Base-by-base conservation (phyloP, 2,329 filamentous ascomycete genomes). In the Ophiostoma tasmaniense region DNA sequence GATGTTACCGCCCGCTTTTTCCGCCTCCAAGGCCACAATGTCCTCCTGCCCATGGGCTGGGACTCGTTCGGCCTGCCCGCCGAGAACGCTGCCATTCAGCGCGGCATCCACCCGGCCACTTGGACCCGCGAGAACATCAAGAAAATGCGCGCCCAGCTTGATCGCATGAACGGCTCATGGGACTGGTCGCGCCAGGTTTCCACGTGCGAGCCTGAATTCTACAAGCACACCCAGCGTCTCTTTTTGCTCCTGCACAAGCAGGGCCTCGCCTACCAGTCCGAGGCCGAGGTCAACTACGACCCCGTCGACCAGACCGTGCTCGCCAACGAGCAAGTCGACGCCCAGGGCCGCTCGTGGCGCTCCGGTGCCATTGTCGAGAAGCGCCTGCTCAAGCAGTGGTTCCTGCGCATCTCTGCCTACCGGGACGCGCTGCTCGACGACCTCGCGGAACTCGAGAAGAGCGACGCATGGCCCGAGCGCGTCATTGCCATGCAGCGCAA, bases 41-140 rank as follows among this genome's bases (percentile, higher is more conserved):
- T 96, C 39, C 79, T 96, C 67, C 86, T 96, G 72, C 92, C 93
- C n/a, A 96, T 96, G 85, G 93, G 93, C 13, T 97, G 93, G 92
- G 93, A 97, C 81, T 91, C 92, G 5, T 96, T 97, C 79, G 93
- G 93, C 1, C 81, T 97, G 69, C 93, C 93, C 13, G 93, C 93
- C 61, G 93, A 97, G 78, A 97, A 97, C 79, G 93, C 93, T 22
- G 93, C 93, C 10, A 90, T 96, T 69, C 91, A 96, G 78, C 83
- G 90, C 71, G 91, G 91, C 14, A 84, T 94, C 71, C 86, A 91
- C 75, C 92, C 93, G 1, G 89, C 85, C 8, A 82, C 82, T 8
- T 97, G 93, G 93, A 97, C 93, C 0, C 84, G 83, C 75, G 81
- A 83, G 73, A 97, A 97, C 75, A 96, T 97, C 74, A 82, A 82